phyloP scores from a whole-genome alignment of 345 rosid species.

The Hibiscus syriacus region DNA sequence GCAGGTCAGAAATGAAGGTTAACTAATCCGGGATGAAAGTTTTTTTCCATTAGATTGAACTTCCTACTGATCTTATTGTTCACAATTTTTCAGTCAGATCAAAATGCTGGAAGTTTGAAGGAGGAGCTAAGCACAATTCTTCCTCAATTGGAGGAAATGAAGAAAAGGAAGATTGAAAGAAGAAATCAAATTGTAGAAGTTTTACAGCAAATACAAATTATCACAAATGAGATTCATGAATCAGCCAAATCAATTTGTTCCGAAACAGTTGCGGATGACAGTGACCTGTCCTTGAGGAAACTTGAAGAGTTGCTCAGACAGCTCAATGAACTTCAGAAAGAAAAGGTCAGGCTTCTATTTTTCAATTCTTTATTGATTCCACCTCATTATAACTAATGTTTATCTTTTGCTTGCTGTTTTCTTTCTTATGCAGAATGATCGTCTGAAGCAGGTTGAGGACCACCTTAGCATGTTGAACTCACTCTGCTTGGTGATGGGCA shows the following conservation, averaged over 20 bases:
- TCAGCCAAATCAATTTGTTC: conserved; percentile 30
- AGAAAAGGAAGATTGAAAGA: conserved; percentile 64
- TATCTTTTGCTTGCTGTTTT: background rate
- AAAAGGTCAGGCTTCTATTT: conserved; percentile 44
- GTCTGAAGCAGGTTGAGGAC: conserved; percentile 51
- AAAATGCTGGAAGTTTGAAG: conserved; percentile 67
- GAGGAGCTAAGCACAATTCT: conserved; percentile 65
- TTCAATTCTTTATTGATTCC: conserved; percentile 1
- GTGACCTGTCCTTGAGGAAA: conserved; percentile 69
- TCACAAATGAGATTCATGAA: conserved; percentile 54
- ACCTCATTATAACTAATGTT: background rate
- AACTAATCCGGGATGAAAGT: background rate
- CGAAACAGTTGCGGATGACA: conserved; percentile 40
- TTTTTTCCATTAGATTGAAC: background rate
- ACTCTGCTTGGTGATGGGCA: conserved; percentile 64
- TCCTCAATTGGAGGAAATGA: conserved; percentile 88
- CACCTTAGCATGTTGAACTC: conserved; percentile 41
- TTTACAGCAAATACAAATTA: conserved; percentile 39
- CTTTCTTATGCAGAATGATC: conserved; percentile 44
- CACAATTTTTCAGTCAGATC: conserved; percentile 50
- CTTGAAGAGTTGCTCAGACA: conserved; percentile 62
- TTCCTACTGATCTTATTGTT: background rate
- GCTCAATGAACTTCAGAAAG: conserved; percentile 59
- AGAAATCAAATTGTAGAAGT: conserved; percentile 70
- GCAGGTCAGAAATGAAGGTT: conserved; percentile 46